Evolutionary conservation across 169 alveolate species (phyloP).

Genomic region (Cryptosporidium felis): DNA sequence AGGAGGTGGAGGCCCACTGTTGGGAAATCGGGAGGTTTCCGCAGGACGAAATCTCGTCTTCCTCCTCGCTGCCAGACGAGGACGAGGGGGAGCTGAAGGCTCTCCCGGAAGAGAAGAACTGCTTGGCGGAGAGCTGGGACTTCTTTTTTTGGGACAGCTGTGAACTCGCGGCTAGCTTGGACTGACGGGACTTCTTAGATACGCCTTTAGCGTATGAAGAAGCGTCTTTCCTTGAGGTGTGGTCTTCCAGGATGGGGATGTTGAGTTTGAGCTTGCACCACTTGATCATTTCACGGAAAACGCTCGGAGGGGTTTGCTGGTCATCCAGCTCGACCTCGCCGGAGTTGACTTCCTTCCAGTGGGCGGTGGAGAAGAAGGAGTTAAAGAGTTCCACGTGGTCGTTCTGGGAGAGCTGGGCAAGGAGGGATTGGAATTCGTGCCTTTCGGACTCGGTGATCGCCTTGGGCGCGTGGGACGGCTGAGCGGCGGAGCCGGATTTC

Average conservation of each 20-base stretch:
- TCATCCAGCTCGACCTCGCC: constrained; percentile 70
- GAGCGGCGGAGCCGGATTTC: neutral
- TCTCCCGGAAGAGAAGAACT: constrained; percentile 66
- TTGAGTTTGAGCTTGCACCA: constrained; percentile 64
- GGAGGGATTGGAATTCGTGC: constrained; percentile 56
- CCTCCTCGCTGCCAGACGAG: constrained; percentile 31
- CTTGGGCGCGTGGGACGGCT: neutral
- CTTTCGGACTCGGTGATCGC: constrained; percentile 44
- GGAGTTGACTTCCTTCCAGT: constrained; percentile 64
- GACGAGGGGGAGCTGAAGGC: constrained; percentile 61
- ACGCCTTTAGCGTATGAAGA: neutral
- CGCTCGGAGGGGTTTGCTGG: constrained; percentile 63
- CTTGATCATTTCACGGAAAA: constrained; percentile 47
- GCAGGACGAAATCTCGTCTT: constrained; percentile 16
- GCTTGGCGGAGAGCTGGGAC: constrained; percentile 57
- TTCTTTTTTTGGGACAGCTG: constrained; percentile 9
- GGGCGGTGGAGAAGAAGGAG: constrained; percentile 50
- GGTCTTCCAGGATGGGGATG: constrained; percentile 16
- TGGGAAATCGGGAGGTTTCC: constrained; percentile 57
- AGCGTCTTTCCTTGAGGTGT: neutral
- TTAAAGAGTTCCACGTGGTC: constrained; percentile 64
- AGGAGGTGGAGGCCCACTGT: constrained; percentile 51
- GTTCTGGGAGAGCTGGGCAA: constrained; percentile 55
- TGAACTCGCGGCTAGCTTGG: neutral
- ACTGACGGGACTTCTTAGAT: constrained; percentile 2